Percentiles rank a stretch among this genome's conserved stretches.
Conservation (phyloP, 1,284 basidiomycete species). For the Rhodotorula sp. region DNA sequence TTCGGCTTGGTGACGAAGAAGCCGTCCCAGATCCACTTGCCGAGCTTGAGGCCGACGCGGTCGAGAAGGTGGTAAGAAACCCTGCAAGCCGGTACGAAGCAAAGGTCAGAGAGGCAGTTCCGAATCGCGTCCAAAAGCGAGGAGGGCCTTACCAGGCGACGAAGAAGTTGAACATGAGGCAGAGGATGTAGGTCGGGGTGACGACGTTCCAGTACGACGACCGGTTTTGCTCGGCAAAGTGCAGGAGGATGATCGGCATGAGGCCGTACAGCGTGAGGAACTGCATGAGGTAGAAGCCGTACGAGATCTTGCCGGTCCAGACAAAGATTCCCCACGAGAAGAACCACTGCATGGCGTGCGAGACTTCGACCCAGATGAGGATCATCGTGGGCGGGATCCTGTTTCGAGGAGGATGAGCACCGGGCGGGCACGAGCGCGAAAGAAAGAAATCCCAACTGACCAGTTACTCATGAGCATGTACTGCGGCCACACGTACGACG, state of each 20-base stretch:
- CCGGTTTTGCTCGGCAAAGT: slow-evolving; percentile 45
- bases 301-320: slow-evolving; percentile 52
- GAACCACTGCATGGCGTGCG: slow-evolving; percentile 52
- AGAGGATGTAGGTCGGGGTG: slow-evolving; percentile 50
- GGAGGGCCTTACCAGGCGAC: slow-evolving; percentile 47
- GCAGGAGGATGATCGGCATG: slow-evolving; percentile 51
- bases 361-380: slow-evolving; percentile 51
- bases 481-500: slow-evolving; percentile 47
- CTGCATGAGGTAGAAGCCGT: slow-evolving; percentile 53
- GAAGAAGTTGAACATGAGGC: slow-evolving; percentile 50
- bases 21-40: slow-evolving; percentile 51
- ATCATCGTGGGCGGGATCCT: slow-evolving; percentile 43
- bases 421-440: background rate
- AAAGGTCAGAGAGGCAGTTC: slow-evolving; percentile 10
- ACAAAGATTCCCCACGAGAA: slow-evolving; percentile 50
- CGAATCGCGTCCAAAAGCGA: too few relatives aligned
- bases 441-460: slow-evolving; percentile 20
- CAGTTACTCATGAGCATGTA: slow-evolving; percentile 50
- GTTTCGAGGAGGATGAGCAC: background rate
- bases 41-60: slow-evolving; percentile 48
- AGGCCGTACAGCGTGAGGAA: slow-evolving; percentile 52
- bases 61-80: slow-evolving; percentile 50
- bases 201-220: slow-evolving; percentile 51
- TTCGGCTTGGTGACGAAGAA: slow-evolving; percentile 50
- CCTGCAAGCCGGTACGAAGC: slow-evolving; percentile 28